Conservation (phyloP, 2,329 filamentous ascomycete species). For the Whalleya microplaca region DNA sequence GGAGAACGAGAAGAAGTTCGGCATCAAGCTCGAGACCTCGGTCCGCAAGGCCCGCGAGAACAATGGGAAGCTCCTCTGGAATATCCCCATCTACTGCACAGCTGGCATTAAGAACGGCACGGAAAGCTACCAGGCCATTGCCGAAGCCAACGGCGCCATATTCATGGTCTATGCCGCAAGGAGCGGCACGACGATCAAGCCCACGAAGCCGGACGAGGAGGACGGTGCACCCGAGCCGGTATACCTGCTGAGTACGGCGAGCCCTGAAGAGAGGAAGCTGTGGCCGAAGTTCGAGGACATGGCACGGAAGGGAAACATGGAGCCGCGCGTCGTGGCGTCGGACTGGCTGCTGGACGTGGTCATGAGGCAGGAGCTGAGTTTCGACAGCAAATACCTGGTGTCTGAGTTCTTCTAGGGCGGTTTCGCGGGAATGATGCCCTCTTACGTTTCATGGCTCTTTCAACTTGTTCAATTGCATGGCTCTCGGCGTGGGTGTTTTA, state of each 20-base stretch:
- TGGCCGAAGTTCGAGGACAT: conserved; percentile 83
- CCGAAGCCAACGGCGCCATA: conserved; percentile 84
- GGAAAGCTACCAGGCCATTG: conserved; percentile 84
- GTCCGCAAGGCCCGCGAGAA: conserved; percentile 75
- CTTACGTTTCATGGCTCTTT: conserved; percentile 3
- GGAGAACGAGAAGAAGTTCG: conserved; percentile 72
- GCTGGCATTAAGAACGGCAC: conserved; percentile 78
- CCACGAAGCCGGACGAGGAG: conserved; percentile 65
- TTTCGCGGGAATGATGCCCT: neutral
- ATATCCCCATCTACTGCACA: conserved; percentile 83
- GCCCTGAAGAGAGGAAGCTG: conserved; percentile 68
- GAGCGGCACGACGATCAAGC: conserved; percentile 67
- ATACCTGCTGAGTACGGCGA: conserved; percentile 77
- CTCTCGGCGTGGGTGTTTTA: conserved; percentile 14
- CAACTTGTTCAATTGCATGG: conserved; percentile 22
- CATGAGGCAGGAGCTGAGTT: conserved; percentile 82
- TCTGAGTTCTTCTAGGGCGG: conserved; percentile 45
- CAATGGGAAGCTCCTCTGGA: conserved; percentile 73
- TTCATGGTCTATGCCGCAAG: conserved; percentile 79
- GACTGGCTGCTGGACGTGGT: conserved; percentile 92
- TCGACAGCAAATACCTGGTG: conserved; percentile 64
- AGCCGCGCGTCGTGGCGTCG: conserved; percentile 76
- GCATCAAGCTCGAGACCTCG: conserved; percentile 70
- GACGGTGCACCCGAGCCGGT: conserved; percentile 70
- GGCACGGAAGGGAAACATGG: conserved; percentile 77